Evolutionary conservation across 306 rosid species (phyloP), one percentile per base, ranked within the genome.

Genomic region (Medicago ruthenica): DNA sequence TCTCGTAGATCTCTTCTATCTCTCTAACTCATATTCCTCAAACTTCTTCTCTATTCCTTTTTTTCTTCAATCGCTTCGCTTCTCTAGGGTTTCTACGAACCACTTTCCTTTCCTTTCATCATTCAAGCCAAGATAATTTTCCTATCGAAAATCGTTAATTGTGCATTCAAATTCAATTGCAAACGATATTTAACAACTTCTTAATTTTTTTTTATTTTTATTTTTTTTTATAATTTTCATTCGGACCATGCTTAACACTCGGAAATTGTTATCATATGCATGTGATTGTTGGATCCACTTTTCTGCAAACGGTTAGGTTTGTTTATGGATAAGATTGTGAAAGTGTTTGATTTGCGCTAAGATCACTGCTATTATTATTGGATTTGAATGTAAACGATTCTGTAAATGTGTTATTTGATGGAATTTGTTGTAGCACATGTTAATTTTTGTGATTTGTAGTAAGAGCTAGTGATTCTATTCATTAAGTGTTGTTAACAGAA

Each of bases 21-120:
- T 42, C 36, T 66, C 71, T 40, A 40, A 16, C 70, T 64, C 50
- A 39, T 37, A 37, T 37, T 17, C 48, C 7, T 14, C 15, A 31
- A 63, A 8, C 69, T 37, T 9, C 15, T n/a, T 37, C 8, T n/a
- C 16, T 63, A 5, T 63, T 16, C 69, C 69, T 4, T 37, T 37
- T 3, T 61, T 20, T 40, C 70, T 41, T 5, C 71, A 67, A 67
- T 44, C 55, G 55, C 39, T 67, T 67, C 55, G 14, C 39, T 67
- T 67, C 55, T 7, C 39, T 67, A 67, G 72, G 72, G 72, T 67
- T 67, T 67, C 72, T 20, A 42, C 72, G 39, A 67, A 42, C 36
- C 39, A 67, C 18, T 44, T 42, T 12, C 16, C 12, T 10, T 13
- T 40, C 55, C 44, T 67, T 54, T 21, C 54, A 37, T 18, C 69